phyloP scores from a whole-genome alignment of 345 rosid species.

The Arabis hirsuta region DNA sequence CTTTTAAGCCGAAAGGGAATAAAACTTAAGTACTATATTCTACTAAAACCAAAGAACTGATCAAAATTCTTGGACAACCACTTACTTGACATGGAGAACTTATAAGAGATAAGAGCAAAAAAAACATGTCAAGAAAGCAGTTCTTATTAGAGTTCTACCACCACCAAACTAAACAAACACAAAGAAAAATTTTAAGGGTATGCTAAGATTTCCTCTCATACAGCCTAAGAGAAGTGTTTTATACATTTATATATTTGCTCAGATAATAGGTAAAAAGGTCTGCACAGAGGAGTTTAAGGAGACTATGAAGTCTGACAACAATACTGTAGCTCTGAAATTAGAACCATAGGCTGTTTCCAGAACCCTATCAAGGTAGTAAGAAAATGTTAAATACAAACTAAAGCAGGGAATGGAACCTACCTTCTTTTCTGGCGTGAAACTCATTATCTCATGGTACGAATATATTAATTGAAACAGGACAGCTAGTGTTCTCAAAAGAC shows the following conservation, averaged over 20 bases:
- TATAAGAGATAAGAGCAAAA: not conserved
- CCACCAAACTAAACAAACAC: constrained; percentile 28
- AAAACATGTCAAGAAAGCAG: constrained; percentile 12
- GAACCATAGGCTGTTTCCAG: constrained; percentile 18
- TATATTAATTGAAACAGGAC: constrained; percentile 84
- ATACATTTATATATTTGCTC: constrained; percentile 22
- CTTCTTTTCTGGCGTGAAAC: constrained; percentile 67
- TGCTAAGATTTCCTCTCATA: constrained; percentile 18
- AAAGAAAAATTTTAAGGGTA: not conserved
- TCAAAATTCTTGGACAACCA: constrained; percentile 15
- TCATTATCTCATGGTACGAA: constrained; percentile 90
- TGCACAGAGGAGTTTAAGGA: constrained; percentile 4
- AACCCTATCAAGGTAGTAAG: constrained; percentile 28
- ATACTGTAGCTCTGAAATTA: constrained; percentile 17
- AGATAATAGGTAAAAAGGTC: constrained; percentile 5
- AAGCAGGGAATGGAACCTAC: constrained; percentile 46
- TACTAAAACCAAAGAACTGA: constrained; percentile 16
- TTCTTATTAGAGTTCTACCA: constrained; percentile 12
- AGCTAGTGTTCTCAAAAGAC: constrained; percentile 85
- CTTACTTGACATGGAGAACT: constrained; percentile 4
- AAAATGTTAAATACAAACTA: constrained; percentile 21
- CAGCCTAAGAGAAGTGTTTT: not conserved
- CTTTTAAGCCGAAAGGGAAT: constrained; percentile 14
- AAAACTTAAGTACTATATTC: not conserved
- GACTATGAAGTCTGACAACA: constrained; percentile 17